Evolutionary conservation across 2,329 filamentous ascomycete genomes (phyloP).

Genomic region (Arthrobotrys pseudoclavata): DNA sequence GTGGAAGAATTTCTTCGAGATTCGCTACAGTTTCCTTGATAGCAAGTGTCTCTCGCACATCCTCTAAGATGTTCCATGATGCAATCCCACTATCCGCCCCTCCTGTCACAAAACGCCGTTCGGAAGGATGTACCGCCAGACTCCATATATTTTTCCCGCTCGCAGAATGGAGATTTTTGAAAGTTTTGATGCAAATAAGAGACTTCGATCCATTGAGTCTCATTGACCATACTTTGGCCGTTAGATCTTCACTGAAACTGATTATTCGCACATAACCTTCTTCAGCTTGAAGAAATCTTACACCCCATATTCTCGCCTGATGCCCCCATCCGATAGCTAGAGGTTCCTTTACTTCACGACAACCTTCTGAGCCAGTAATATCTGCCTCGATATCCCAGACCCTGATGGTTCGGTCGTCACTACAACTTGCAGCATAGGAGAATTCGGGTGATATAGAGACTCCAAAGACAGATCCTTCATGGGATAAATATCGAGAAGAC

Average conservation of each 20-base stretch:
- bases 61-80: constrained; percentile 25
- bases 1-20: constrained; percentile 27
- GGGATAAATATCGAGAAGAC: constrained; percentile 72
- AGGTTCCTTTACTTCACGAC: constrained; percentile 33
- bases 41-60: not conserved
- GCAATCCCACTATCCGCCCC: constrained; percentile 81
- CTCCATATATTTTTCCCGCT: constrained; percentile 94
- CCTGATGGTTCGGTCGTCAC: constrained; percentile 90
- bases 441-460: constrained; percentile 79
- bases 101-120: constrained; percentile 76
- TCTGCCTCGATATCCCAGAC: constrained; percentile 77
- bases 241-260: constrained; percentile 62
- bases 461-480: constrained; percentile 94
- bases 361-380: constrained; percentile 65
- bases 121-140: constrained; percentile 68
- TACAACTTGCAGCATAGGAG: constrained; percentile 88
- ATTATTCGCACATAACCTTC: constrained; percentile 47
- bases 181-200: constrained; percentile 76
- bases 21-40: constrained; percentile 37
- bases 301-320: constrained; percentile 87
- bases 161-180: constrained; percentile 42
- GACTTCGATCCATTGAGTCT: constrained; percentile 67
- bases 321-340: constrained; percentile 85
- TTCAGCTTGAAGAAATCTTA: constrained; percentile 73
- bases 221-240: constrained; percentile 62